These are phyloP conservation scores for Dendrobium huoshanense DNA, from an alignment of 106 monocot species.

Conservation along the genomic window DNA sequence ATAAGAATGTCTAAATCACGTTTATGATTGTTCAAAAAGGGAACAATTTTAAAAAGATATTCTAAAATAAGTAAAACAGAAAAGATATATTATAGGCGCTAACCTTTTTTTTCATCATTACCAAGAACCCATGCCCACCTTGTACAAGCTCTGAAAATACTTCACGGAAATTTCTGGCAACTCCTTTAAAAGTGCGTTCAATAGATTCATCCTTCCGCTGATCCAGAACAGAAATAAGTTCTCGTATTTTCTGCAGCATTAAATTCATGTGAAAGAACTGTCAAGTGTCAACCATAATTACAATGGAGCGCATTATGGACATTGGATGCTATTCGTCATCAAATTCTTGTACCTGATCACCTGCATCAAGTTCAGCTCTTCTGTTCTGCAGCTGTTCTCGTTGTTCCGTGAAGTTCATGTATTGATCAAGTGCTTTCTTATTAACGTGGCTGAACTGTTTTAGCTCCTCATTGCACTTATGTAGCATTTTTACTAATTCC, in stretches of 20 bases:
- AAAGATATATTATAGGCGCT: background rate
- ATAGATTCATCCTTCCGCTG: slow-evolving; percentile 99
- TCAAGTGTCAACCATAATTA: background rate
- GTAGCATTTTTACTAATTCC: slow-evolving; percentile 85
- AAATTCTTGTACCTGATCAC: slow-evolving; percentile 62
- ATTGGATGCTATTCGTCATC: background rate
- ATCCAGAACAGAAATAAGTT: slow-evolving; percentile 90
- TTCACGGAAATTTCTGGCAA: slow-evolving; percentile 94
- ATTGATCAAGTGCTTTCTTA: slow-evolving; percentile 96
- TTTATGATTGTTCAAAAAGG: background rate
- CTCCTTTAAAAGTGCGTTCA: slow-evolving; percentile 97
- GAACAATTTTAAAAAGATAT: slow-evolving; percentile 1
- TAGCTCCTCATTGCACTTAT: slow-evolving; percentile 84
- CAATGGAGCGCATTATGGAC: background rate
- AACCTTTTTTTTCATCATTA: slow-evolving; percentile 99
- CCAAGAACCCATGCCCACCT: slow-evolving; percentile 92
- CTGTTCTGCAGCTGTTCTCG: slow-evolving; percentile 86
- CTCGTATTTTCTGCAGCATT: slow-evolving; percentile 84
- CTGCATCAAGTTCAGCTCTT: slow-evolving; percentile 90
- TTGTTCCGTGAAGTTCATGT: slow-evolving; percentile 95
- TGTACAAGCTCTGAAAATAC: slow-evolving; percentile 96
- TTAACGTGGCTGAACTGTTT: slow-evolving; percentile 98
- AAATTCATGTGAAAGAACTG: slow-evolving; percentile 7
- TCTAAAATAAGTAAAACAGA: background rate
- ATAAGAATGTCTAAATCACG: background rate